Conservation (phyloP, 371 early-diverging fungal species). For the Thermomucor indicae-seudaticae region DNA sequence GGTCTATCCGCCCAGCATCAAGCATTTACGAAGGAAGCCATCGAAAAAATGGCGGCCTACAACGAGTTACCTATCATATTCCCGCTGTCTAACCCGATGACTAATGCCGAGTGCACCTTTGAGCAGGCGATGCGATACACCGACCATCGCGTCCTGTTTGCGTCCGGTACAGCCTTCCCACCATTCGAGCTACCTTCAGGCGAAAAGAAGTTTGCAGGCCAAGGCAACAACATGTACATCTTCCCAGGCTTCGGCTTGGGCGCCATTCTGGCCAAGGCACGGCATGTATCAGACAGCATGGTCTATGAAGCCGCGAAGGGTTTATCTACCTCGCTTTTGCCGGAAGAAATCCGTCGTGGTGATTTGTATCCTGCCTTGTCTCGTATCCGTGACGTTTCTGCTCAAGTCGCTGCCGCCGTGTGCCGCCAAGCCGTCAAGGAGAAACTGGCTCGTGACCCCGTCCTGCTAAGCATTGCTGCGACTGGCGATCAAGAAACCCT, state of each 20-base stretch:
- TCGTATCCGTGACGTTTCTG: conserved; percentile 81
- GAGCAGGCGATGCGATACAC: conserved; percentile 83
- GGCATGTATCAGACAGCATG: conserved; percentile 72
- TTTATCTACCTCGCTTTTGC: conserved; percentile 71
- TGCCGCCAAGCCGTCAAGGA: conserved; percentile 63
- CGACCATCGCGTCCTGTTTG: conserved; percentile 84
- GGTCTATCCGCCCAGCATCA: conserved; percentile 77
- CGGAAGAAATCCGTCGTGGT: conserved; percentile 60
- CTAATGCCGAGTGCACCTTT: conserved; percentile 90
- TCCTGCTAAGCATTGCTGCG: not conserved
- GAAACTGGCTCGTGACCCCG: conserved; percentile 33
- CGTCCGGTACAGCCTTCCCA: conserved; percentile 95
- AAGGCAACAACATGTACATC: conserved; percentile 92
- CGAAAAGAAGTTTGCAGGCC: conserved; percentile 19
- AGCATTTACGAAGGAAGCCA: conserved; percentile 63
- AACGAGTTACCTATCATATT: conserved; percentile 87
- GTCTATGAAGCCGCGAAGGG: conserved; percentile 77
- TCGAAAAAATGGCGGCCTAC: conserved; percentile 64
- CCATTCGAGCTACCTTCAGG: conserved; percentile 72
- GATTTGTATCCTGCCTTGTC: conserved; percentile 77
- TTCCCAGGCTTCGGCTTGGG: conserved; percentile 92
- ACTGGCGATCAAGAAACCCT: not conserved
- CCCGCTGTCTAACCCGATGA: conserved; percentile 88
- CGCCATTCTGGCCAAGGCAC: conserved; percentile 65
- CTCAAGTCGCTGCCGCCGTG: conserved; percentile 76